phyloP scores from a whole-genome alignment of 2,329 filamentous ascomycete genomes.

The Ceratocystis eucalypticola region DNA sequence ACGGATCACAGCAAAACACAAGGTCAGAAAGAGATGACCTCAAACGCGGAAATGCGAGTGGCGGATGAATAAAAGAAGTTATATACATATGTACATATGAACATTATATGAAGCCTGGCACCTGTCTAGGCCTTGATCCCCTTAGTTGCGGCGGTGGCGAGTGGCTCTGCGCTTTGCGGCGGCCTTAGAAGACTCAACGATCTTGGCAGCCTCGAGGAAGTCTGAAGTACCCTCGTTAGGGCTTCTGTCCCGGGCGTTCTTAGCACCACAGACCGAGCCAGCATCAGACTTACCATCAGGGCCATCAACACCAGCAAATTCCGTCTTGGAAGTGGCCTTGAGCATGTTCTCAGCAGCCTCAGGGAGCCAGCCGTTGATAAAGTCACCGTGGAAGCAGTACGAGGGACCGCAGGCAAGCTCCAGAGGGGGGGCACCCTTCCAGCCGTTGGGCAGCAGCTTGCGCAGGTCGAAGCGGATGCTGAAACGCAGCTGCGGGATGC shows the following conservation, averaged over 20 bases:
- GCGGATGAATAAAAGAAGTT: background rate
- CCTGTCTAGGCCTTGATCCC: background rate
- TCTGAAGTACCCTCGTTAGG: slow-evolving; percentile 14
- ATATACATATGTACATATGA: background rate
- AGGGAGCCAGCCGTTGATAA: slow-evolving; percentile 35
- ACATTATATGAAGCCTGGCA: background rate
- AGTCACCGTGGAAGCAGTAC: slow-evolving; percentile 34
- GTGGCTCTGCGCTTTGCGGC: background rate
- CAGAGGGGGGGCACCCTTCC: slow-evolving; percentile 32
- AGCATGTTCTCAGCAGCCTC: slow-evolving; percentile 26
- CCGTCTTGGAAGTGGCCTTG: slow-evolving; percentile 10
- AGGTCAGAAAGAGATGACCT: too few species aligned
- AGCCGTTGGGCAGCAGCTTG: slow-evolving; percentile 31
- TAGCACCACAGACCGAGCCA: slow-evolving; percentile 3
- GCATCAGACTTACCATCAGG: slow-evolving; percentile 25
- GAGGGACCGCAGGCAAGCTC: slow-evolving; percentile 32
- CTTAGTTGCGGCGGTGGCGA: background rate
- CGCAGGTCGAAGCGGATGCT: slow-evolving; percentile 35
- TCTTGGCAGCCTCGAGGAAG: background rate
- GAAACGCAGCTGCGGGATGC: slow-evolving; percentile 36
- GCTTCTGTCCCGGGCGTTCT: slow-evolving; percentile 11
- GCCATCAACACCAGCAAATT: slow-evolving; percentile 14
- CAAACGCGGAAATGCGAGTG: too few species aligned
- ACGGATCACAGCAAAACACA: too few species aligned
- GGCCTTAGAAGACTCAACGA: background rate